Evolutionary conservation across 192 early-diverging fungal genomes (phyloP), one percentile per base, ranked within the genome.

Genomic region (Entomortierella chlamydospora): DNA sequence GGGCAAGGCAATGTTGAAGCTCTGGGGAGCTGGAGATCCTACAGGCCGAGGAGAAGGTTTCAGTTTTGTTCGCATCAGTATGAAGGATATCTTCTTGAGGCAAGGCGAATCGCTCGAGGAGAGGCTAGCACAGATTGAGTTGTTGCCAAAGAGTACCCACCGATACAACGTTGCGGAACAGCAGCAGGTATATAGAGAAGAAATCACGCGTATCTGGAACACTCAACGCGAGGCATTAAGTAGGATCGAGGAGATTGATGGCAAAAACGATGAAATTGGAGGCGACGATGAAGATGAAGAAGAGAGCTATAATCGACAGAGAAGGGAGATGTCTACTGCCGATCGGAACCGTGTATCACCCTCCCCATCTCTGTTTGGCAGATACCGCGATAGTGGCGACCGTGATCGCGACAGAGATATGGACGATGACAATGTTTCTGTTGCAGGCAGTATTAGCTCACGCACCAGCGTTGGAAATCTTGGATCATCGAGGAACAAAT

Each of bases 71-170:
- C 90, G 96, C 30, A 94, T 94, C 25, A 94, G 93, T 17, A 98
- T 98, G 96, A 98, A 97, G 83, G 98, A 98, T 64, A 97, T 97
- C 59, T 97, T 99, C 68, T 85, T 97, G 71, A 85, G 94, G 23
- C 87, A 91, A 13, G 94, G 95, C 23, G 95, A 96, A 77, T 91
- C 90, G 31, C 89, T 91, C 13, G 91, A 94, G 61, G 94, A 95
- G 52, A 91, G 93, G 81, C 80, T 91, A 65, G 93, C 92, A n/a
- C 90, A 94, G 81, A 94, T 95, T 47, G 92, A 94, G 64, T 85
- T 88, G 9, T 70, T 90, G 26, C 93, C 93, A 18, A 95, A 95
- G 82, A 93, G 91, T 70, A 91, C 91, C 0, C 93, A 95, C 69
- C 81, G 91, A 23, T 95, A 94, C 72, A 94, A 91, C 66, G 93